Conservation (phyloP, 179 eudicot genomes). For the Gypsophila paniculata region DNA sequence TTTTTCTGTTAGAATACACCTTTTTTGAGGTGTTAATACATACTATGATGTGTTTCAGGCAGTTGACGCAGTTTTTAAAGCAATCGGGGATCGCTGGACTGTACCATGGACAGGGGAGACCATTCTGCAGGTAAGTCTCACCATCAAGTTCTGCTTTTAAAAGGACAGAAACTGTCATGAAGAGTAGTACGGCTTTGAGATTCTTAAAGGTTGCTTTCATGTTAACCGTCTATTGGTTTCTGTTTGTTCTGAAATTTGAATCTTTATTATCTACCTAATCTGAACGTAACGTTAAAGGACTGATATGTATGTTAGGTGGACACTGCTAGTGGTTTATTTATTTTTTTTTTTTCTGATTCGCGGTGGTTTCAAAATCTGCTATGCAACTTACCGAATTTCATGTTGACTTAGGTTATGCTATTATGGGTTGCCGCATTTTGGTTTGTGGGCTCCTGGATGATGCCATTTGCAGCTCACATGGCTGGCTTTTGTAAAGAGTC, state of each 20-base stretch:
- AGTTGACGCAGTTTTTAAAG: slow-evolving; percentile 41
- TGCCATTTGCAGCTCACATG: slow-evolving; percentile 72
- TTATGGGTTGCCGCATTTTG: slow-evolving; percentile 79
- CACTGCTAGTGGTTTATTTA: background rate
- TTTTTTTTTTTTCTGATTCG: background rate
- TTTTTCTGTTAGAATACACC: background rate
- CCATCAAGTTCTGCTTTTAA: background rate
- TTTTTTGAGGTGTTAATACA: background rate
- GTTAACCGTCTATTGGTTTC: background rate
- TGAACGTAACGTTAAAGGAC: background rate
- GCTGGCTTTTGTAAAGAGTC: slow-evolving; percentile 67
- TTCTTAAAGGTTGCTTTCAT: background rate
- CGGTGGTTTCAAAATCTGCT: background rate
- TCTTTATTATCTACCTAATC: background rate
- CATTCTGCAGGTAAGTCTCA: slow-evolving; percentile 50
- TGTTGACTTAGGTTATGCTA: slow-evolving; percentile 55
- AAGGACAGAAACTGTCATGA: background rate
- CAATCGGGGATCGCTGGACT: slow-evolving; percentile 61
- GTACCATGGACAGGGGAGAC: slow-evolving; percentile 89
- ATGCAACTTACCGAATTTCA: background rate
- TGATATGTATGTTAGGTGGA: background rate
- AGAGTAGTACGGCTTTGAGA: background rate
- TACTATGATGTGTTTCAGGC: slow-evolving; percentile 38
- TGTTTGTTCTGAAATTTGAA: background rate
- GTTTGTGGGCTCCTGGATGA: slow-evolving; percentile 85